Evolutionary conservation across 78 protist species (phyloP).

Genomic region (Parvularia atlantis): DNA sequence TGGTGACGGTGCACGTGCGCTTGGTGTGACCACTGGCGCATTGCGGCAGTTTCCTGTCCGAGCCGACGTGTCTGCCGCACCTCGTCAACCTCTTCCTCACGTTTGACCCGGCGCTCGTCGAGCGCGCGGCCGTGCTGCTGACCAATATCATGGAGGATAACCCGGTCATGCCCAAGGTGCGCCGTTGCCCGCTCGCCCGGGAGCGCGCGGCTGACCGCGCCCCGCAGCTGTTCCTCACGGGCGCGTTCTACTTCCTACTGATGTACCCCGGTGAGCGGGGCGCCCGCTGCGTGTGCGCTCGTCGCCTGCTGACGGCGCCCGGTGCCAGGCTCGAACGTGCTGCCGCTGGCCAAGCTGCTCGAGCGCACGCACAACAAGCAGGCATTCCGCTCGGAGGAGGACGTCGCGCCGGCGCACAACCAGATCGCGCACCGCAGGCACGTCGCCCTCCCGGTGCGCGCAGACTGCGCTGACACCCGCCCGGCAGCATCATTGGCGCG

Average conservation of each 20-base stretch:
- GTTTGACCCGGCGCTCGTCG: slow-evolving; percentile 57
- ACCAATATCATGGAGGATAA: slow-evolving; percentile 23
- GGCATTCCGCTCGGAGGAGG: slow-evolving; percentile 22
- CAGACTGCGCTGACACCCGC: not conserved
- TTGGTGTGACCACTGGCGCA: no score
- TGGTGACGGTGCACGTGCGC: no score
- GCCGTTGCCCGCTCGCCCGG: no score
- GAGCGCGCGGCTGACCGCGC: no score
- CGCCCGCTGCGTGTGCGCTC: no score
- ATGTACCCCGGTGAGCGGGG: slow-evolving; percentile 70
- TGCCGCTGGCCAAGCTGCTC: slow-evolving; percentile 37
- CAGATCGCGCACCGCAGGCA: slow-evolving; percentile 23
- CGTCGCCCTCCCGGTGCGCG: not conserved
- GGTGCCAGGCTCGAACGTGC: slow-evolving; percentile 58
- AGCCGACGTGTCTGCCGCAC: slow-evolving; percentile 60
- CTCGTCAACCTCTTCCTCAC: slow-evolving; percentile 56
- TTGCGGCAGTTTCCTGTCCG: slow-evolving; percentile 34
- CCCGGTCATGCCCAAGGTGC: slow-evolving; percentile 14
- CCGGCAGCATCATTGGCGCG: slow-evolving; percentile 37
- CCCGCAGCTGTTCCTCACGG: slow-evolving; percentile 63
- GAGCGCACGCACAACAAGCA: slow-evolving; percentile 47
- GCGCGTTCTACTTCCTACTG: slow-evolving; percentile 61
- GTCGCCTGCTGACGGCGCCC: no score
- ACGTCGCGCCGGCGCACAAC: no score
- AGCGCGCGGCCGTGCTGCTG: slow-evolving; percentile 27